Conservation (phyloP, 2,329 filamentous ascomycete genomes). For the Periconia digitata region DNA sequence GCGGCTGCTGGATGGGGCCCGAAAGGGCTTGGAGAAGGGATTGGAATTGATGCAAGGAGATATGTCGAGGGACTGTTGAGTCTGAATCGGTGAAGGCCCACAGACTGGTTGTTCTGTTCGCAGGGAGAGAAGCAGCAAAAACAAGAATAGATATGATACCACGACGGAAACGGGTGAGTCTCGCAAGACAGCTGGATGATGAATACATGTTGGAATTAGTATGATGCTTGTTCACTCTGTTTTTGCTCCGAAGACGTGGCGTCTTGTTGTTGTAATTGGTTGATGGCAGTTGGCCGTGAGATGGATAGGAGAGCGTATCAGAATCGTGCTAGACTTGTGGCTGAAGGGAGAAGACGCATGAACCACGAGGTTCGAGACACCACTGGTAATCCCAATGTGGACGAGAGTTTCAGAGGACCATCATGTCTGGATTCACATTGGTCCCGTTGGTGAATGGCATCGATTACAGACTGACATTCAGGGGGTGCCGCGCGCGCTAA, state of each 20-base stretch:
- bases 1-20: conserved; percentile 57
- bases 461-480: background rate
- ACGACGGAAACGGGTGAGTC: too few species aligned
- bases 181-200: too few species aligned
- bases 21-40: conserved; percentile 67
- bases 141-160: too few species aligned
- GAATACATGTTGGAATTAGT: too few species aligned
- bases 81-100: conserved; percentile 50
- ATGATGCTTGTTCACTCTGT: too few species aligned
- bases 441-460: background rate
- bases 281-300: too few species aligned
- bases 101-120: too few species aligned
- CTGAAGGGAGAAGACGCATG: background rate
- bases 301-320: too few species aligned
- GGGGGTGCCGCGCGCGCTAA: background rate
- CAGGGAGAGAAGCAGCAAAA: too few species aligned
- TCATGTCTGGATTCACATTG: background rate
- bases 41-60: conserved; percentile 73
- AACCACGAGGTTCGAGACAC: background rate
- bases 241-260: too few species aligned
- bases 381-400: background rate
- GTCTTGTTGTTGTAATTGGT: too few species aligned
- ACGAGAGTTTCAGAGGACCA: background rate
- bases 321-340: background rate
- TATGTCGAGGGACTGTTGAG: conserved; percentile 75